phyloP scores from a whole-genome alignment of 768 basidiomycete species.

The Macrolepiota fuliginosa region DNA sequence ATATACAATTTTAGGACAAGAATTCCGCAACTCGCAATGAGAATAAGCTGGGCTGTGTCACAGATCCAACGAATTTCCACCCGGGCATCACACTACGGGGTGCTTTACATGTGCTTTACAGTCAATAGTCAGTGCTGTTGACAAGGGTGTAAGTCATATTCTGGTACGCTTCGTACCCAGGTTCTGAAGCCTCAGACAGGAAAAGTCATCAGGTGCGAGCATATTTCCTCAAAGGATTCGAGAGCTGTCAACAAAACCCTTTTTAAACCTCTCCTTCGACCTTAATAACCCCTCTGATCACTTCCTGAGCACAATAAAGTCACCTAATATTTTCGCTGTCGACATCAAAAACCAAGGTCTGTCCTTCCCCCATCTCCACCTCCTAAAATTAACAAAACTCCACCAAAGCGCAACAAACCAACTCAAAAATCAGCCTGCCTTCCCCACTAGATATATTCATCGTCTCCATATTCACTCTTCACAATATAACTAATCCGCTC shows the following conservation, averaged over 20 bases:
- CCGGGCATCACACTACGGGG: constrained; percentile 72
- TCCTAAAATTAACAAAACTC: constrained; percentile 7
- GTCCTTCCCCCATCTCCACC: background rate
- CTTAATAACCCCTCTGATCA: constrained; percentile 33
- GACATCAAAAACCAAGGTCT: constrained; percentile 47
- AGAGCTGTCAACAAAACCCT: constrained; percentile 31
- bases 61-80: constrained; percentile 73
- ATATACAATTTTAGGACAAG: constrained; percentile 50
- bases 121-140: background rate
- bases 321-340: constrained; percentile 32
- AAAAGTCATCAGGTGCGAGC: constrained; percentile 8
- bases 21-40: constrained; percentile 76
- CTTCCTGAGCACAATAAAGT: constrained; percentile 34
- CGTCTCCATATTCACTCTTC: constrained; percentile 35
- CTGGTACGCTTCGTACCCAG: background rate
- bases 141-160: constrained; percentile 4
- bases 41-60: constrained; percentile 56
- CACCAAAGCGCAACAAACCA: constrained; percentile 37
- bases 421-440: constrained; percentile 32
- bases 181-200: constrained; percentile 7
- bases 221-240: constrained; percentile 28
- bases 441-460: constrained; percentile 52
- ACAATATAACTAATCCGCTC: constrained; percentile 29
- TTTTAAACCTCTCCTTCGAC: constrained; percentile 24
- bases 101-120: no score